A percentile compares a stretch with the other conserved stretches of the same genome.
These are phyloP conservation scores for Meripilus lineatus DNA, from an alignment of 1,284 basidiomycete species.

Conservation along the genomic window DNA sequence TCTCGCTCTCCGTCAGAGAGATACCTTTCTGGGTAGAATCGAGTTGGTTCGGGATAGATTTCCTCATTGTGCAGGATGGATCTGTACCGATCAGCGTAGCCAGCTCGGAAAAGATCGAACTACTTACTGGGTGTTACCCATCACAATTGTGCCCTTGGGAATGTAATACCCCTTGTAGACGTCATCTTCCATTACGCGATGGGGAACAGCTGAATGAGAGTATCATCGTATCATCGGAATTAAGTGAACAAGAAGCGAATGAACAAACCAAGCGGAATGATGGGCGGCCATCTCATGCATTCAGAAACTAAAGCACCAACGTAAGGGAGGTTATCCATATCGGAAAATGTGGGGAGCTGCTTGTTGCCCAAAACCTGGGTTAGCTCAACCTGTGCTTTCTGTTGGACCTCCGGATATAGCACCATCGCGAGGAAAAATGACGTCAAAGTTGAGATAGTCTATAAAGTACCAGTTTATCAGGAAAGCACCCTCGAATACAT, in stretches of 20 bases:
- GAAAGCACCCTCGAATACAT: not conserved
- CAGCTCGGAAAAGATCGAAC: no score
- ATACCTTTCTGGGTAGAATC: conserved; percentile 15
- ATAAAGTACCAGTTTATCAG: not conserved
- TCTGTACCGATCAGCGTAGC: no score
- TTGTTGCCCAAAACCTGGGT: conserved; percentile 32
- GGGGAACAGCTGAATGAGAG: conserved; percentile 6
- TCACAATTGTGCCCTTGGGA: conserved; percentile 23
- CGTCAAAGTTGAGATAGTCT: conserved; percentile 16
- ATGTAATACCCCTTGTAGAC: conserved; percentile 23
- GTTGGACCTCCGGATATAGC: conserved; percentile 26
- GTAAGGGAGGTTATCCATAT: conserved; percentile 30
- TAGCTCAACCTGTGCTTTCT: conserved; percentile 31
- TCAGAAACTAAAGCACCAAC: conserved; percentile 33
- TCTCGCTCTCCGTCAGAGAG: not conserved
- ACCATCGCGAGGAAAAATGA: conserved; percentile 27
- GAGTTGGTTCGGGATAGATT: conserved; percentile 12
- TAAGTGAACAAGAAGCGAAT: no score
- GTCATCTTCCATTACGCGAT: conserved; percentile 12
- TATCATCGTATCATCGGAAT: not conserved
- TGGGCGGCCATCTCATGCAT: conserved; percentile 21
- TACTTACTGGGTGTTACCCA: no score
- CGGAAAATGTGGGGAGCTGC: conserved; percentile 28
- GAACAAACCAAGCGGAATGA: conserved; percentile 2
- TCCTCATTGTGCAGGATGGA: conserved; percentile 12